Conservation (phyloP, 1,139 yeast species). For the Suhomyces guaymorum region DNA sequence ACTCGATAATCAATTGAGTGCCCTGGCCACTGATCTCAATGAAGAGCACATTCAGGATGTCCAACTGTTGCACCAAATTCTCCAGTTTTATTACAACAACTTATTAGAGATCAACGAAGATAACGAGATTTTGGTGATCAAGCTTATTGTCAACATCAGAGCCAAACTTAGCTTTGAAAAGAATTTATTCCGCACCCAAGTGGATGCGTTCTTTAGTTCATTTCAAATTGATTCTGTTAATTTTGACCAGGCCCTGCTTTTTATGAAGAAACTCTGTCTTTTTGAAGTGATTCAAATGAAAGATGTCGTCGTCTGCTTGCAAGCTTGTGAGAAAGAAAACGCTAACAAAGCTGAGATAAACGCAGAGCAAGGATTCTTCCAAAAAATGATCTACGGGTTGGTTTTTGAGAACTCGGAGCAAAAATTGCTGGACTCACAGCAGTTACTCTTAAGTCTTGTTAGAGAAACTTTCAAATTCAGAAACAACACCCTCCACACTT, state of each 20-base stretch:
- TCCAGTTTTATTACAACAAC: slow-evolving; percentile 1
- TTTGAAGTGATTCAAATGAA: slow-evolving; percentile 22
- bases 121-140: slow-evolving; percentile 9
- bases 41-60: slow-evolving; percentile 2
- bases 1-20: not conserved
- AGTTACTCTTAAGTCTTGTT: slow-evolving; percentile 18
- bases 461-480: slow-evolving; percentile 15
- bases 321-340: not conserved
- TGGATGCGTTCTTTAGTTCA: slow-evolving; percentile 13
- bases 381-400: slow-evolving; percentile 19
- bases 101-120: slow-evolving; percentile 9
- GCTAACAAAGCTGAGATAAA: not conserved
- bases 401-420: slow-evolving; percentile 17
- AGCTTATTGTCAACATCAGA: slow-evolving; percentile 22
- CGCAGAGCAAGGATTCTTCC: too few relatives aligned
- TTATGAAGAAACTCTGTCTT: slow-evolving; percentile 21
- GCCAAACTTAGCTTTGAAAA: slow-evolving; percentile 17
- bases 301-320: slow-evolving; percentile 15
- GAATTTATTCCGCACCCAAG: slow-evolving; percentile 6
- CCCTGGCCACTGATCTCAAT: not conserved
- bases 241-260: not conserved
- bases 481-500: slow-evolving; percentile 2
- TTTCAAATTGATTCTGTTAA: slow-evolving; percentile 10
- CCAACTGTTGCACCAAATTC: slow-evolving; percentile 5
- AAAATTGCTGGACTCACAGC: slow-evolving; percentile 16